A percentile compares a stretch with the other conserved stretches of the same genome.
These are phyloP conservation scores for Grosmannia huntii DNA, from an alignment of 2,329 filamentous ascomycete species.

Conservation along the genomic window DNA sequence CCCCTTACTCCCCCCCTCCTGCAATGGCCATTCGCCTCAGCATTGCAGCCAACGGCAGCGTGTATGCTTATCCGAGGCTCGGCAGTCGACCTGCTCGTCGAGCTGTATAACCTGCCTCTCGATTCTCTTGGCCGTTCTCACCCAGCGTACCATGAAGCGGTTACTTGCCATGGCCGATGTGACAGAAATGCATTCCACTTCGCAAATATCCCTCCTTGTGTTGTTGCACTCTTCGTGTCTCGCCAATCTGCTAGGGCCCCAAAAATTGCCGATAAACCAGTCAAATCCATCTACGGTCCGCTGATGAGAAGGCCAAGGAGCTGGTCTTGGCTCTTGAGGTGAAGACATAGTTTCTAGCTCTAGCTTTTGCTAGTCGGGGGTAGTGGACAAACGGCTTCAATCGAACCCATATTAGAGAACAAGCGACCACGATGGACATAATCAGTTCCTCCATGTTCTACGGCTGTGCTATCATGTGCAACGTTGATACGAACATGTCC, in stretches of 20 bases:
- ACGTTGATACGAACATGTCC: too few species aligned
- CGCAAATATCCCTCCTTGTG: background rate
- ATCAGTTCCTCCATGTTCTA: too few species aligned
- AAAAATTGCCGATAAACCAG: too few species aligned
- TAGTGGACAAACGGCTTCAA: too few species aligned
- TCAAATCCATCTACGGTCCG: slow-evolving; percentile 2
- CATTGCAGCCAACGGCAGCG: background rate
- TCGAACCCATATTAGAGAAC: too few species aligned
- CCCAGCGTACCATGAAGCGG: background rate
- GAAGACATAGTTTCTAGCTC: background rate
- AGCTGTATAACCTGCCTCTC: slow-evolving; percentile 1
- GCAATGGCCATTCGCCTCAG: background rate
- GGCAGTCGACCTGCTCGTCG: background rate
- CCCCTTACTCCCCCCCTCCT: background rate
- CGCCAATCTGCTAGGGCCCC: background rate
- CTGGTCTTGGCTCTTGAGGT: background rate
- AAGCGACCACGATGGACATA: too few species aligned
- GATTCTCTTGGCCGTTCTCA: slow-evolving; percentile 4
- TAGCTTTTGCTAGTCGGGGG: background rate
- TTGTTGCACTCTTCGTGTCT: too few species aligned
- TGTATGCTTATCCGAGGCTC: background rate
- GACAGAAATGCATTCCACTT: background rate
- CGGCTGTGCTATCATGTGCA: too few species aligned
- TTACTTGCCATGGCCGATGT: background rate
- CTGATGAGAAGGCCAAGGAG: background rate